Base-by-base conservation (phyloP, 345 rosid genomes). In the Cardamine occulta region DNA sequence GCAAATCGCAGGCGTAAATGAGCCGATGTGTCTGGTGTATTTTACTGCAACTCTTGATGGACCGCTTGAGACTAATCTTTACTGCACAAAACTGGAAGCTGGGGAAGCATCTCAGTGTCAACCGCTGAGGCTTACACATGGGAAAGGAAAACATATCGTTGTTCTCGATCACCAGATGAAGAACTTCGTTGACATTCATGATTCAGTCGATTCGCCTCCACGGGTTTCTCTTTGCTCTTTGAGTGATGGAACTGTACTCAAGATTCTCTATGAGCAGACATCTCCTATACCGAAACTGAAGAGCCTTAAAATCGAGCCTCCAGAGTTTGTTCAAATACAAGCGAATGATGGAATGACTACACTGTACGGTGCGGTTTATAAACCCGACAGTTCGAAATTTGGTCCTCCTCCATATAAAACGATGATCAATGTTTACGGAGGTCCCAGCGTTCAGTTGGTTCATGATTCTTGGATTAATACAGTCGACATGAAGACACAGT, bases 321-420 rank as follows among this genome's bases (percentile, higher is more conserved):
- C 98, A 0, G 91, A 91, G 82, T 79, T 91, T 53, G 84, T 83
- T 77, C 82, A 88, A 37, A 79, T 94, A 69, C 83, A 83, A 78
- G 91, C 89, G 54, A 85, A 82, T 71, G 96, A 91, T 68, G 97
- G 97, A n/a, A 59, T 2, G 7, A 72, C 81, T 1, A 63, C 35
- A 8, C 74, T 95, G 35, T 88, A 86, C 23, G 97, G 97, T n/a
- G 96, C 96, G 40, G 34, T 95, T 68, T 95, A 91, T 71, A 86
- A 76, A 80, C 99, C 99, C 2, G 95, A 91, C 74, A 65, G 77
- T 26, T 68, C 82, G 55, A 90, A 74, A 81, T 86, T 84, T 57
- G 99, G 99, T 26, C 96, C 97, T 63, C 99, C 98, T 19, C 97
- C 98, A 1, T 94, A 91, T 85, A 91, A 84, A 84, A 90, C 96